Percentiles rank a stretch among this genome's conserved stretches.
phyloP scores from a whole-genome alignment of 305 asterid species.

The Andrographis paniculata region DNA sequence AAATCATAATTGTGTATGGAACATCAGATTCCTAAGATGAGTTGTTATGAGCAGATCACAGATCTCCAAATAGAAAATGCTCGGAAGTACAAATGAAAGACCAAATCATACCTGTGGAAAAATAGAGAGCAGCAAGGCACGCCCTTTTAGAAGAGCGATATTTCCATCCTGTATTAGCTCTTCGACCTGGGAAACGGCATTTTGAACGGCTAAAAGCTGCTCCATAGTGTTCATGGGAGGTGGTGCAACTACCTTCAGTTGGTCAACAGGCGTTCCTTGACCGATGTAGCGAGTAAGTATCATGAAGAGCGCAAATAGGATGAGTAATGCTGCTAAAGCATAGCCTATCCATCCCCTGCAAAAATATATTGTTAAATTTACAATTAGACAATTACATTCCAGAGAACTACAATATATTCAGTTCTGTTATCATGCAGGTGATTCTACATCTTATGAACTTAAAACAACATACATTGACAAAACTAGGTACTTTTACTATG shows the following conservation, averaged over 20 bases:
- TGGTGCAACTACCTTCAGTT: slow-evolving; percentile 68
- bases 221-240: slow-evolving; percentile 89
- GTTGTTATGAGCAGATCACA: not conserved
- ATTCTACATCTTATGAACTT: too few relatives aligned
- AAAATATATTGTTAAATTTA: too few relatives aligned
- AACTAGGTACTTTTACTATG: too few relatives aligned
- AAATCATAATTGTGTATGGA: not conserved
- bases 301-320: slow-evolving; percentile 63
- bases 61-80: not conserved
- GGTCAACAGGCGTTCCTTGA: slow-evolving; percentile 55
- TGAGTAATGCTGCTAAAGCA: slow-evolving; percentile 34
- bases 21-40: not conserved
- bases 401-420: too few relatives aligned
- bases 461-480: too few relatives aligned
- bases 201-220: slow-evolving; percentile 93
- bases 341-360: slow-evolving; percentile 88
- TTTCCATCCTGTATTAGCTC: slow-evolving; percentile 86
- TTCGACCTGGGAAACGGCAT: slow-evolving; percentile 79
- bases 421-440: too few relatives aligned
- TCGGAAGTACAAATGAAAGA: not conserved
- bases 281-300: slow-evolving; percentile 50
- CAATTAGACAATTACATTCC: too few relatives aligned
- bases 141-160: slow-evolving; percentile 62
- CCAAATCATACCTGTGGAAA: slow-evolving; percentile 71
- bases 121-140: slow-evolving; percentile 71